Base-by-base conservation (phyloP, 2,329 filamentous ascomycete species). In the Shiraia bambusicola region DNA sequence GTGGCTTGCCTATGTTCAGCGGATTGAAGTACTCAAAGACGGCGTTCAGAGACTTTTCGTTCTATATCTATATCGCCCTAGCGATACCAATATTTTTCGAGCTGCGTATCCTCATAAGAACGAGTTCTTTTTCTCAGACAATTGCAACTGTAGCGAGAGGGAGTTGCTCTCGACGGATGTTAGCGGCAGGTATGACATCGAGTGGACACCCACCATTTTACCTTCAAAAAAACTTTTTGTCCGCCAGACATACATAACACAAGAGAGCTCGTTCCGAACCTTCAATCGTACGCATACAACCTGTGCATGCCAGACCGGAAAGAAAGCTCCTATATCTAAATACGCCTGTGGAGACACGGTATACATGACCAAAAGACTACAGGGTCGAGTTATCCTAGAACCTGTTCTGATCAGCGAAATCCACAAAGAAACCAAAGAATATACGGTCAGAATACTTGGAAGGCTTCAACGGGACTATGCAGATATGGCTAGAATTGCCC, bases 121-220 rank as follows among this genome's bases (percentile, higher is more conserved):
- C 37, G 88, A 94, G 64, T 66, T 93, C 0, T 93, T 93, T 47
- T 67, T 92, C 0, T 88, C 83, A 0, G 80, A 89, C 36, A 82
- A 90, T 44, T 92, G 88, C 67, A 86, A 83, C 1, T 93, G 88
- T 48, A 62, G 70, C 0, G 72, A 78, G 13, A 59, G 69, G 0
- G 73, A 75, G 19, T 72, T 88, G 3, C 52, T 72, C 0, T 73
- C 76, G 1, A 65, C 76, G 0, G 76, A 88, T 25, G 71, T 90
- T 0, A 56, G 81, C 0, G 74, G 73, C 0, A 78, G 77, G 1
- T 78, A 86, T 28, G 50, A 73, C 0, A 76, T 91, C 0, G 73
- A 79, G 2, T 75, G 68, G 47, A 83, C 80, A 66, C 79, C 80
- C 6, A 74, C 74, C 0, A 63, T 66, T 1, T 77, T 80, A 0